A percentile compares a stretch with the other conserved stretches of the same genome.
Conservation (phyloP, 768 basidiomycete species). For the Fomitopsis pulvina region DNA sequence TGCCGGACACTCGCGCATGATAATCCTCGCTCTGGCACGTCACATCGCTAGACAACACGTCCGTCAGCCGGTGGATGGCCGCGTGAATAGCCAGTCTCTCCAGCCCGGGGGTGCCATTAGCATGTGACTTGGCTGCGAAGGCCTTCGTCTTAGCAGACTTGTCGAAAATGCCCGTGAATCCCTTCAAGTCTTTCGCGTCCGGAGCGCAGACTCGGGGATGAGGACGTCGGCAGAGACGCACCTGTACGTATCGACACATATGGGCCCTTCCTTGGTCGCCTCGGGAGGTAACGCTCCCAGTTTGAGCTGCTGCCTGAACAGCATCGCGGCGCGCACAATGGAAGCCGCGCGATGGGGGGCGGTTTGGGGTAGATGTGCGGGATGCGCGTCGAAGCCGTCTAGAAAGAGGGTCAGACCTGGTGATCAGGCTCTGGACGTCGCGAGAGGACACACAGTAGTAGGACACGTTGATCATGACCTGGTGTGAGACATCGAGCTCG, state of each 20-base stretch:
- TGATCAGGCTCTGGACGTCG: neutral
- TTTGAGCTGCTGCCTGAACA: slow-evolving; percentile 66
- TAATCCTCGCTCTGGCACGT: too few species aligned
- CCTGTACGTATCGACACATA: slow-evolving; percentile 89
- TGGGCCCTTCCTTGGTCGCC: slow-evolving; percentile 53
- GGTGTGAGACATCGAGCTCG: neutral
- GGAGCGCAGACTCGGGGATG: too few species aligned
- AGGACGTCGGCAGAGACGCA: too few species aligned
- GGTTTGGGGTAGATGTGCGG: slow-evolving; percentile 49
- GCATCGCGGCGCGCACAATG: slow-evolving; percentile 62
- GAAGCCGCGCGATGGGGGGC: slow-evolving; percentile 64
- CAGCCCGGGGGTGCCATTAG: too few species aligned
- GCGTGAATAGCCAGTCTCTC: too few species aligned
- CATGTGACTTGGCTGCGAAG: too few species aligned
- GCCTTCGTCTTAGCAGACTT: too few species aligned
- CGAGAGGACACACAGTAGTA: slow-evolving; percentile 64
- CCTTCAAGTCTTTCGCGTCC: too few species aligned
- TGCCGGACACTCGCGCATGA: too few species aligned
- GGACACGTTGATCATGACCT: slow-evolving; percentile 88
- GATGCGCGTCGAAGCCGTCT: slow-evolving; percentile 78
- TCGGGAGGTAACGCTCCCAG: slow-evolving; percentile 63
- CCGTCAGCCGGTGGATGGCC: too few species aligned
- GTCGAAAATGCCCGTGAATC: too few species aligned
- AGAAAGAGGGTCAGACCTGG: neutral
- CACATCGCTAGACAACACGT: too few species aligned